A percentile compares a stretch with the other conserved stretches of the same genome.
Evolutionary conservation across 768 basidiomycete genomes (phyloP).

Genomic region (Mycena leptocephala): DNA sequence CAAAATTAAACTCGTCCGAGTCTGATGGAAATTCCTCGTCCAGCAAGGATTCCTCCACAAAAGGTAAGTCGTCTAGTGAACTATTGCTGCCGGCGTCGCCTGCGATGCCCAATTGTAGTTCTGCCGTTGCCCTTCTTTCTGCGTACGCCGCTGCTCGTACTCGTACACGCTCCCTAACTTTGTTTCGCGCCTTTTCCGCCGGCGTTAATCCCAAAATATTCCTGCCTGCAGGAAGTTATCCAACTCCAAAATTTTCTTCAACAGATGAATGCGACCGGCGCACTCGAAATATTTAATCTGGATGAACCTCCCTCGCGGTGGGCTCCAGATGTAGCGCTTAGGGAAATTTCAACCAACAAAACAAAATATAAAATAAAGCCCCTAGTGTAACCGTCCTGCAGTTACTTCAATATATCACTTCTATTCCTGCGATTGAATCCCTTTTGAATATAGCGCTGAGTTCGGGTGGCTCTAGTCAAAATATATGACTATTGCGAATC

Average conservation of each 20-base stretch:
- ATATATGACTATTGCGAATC: no score
- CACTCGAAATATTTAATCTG: background rate
- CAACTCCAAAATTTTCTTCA: background rate
- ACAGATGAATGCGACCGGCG: background rate
- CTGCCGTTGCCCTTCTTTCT: background rate
- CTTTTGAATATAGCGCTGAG: no score
- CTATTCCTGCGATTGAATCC: no score
- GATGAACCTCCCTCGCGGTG: slow-evolving; percentile 35
- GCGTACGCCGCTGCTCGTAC: background rate
- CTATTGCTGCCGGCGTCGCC: slow-evolving; percentile 9
- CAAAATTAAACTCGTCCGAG: background rate
- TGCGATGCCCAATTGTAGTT: background rate
- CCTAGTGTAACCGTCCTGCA: no score
- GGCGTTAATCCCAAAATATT: no score
- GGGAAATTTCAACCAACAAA: no score
- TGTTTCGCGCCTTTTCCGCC: background rate
- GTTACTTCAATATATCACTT: no score
- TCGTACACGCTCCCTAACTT: background rate
- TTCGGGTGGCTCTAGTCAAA: no score
- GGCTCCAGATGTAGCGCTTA: slow-evolving; percentile 25
- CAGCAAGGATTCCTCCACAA: no score
- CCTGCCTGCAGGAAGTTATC: background rate
- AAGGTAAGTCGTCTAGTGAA: background rate
- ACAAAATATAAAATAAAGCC: no score
- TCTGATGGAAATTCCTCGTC: background rate